Conservation (phyloP, 768 basidiomycete species). For the Suillus variegatus region DNA sequence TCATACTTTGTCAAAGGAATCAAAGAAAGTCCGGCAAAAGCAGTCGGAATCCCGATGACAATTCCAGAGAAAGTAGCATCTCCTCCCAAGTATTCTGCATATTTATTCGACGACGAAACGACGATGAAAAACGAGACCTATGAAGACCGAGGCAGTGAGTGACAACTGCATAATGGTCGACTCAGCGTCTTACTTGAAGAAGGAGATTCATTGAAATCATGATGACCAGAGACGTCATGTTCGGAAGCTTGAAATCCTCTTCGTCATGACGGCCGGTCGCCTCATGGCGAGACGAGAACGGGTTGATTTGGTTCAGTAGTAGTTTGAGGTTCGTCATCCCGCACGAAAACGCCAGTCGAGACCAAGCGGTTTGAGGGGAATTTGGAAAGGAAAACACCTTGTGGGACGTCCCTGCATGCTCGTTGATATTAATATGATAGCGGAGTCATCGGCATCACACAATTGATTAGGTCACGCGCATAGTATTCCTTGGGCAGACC, state of each 20-base stretch:
- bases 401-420: no score
- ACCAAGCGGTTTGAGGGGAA: no score
- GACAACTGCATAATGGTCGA: neutral
- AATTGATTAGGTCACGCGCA: no score
- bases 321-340: neutral
- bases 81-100: constrained; percentile 66
- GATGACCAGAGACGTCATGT: constrained; percentile 45
- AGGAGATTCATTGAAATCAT: constrained; percentile 45
- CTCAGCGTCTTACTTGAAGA: constrained; percentile 40
- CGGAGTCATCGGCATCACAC: no score
- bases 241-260: constrained; percentile 50
- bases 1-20: constrained; percentile 58
- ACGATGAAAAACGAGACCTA: constrained; percentile 71
- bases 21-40: constrained; percentile 59
- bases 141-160: neutral
- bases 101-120: constrained; percentile 65
- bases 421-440: no score
- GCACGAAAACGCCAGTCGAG: no score
- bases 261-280: neutral
- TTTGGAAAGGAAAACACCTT: no score
- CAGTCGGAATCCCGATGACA: constrained; percentile 64
- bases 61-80: constrained; percentile 69
- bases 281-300: neutral
- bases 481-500: no score
- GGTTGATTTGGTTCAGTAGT: neutral